Conservation (phyloP, 2,329 filamentous ascomycete species). For the Nothopassalora personata region DNA sequence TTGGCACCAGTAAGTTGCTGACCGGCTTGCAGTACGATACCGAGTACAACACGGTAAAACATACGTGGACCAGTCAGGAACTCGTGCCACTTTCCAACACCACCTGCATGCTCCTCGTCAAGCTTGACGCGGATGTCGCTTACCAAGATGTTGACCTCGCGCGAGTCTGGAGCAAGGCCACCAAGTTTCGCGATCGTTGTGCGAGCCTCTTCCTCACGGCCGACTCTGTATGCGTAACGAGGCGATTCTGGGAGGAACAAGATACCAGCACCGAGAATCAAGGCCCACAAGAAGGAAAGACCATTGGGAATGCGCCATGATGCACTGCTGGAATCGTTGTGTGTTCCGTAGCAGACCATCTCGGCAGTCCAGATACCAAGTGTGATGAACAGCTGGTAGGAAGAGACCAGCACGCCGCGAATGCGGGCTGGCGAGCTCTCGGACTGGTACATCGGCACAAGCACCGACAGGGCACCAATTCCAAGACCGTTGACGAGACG, state of each 20-base stretch:
- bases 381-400: conserved; percentile 44
- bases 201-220: conserved; percentile 29
- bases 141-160: conserved; percentile 26
- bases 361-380: conserved; percentile 37
- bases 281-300: conserved; percentile 30
- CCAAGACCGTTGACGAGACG: conserved; percentile 41
- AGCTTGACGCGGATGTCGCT: conserved; percentile 30
- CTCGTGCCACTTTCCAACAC: conserved; percentile 25
- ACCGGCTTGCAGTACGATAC: conserved; percentile 29
- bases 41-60: conserved; percentile 30
- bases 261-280: conserved; percentile 31
- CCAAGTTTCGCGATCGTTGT: conserved; percentile 27
- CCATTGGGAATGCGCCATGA: conserved; percentile 32
- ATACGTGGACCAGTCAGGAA: conserved; percentile 29
- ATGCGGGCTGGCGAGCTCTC: conserved; percentile 59
- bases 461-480: conserved; percentile 46
- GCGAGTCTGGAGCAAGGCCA: conserved; percentile 24
- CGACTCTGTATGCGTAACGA: conserved; percentile 29
- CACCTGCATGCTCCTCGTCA: conserved; percentile 27
- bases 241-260: conserved; percentile 32
- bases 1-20: conserved; percentile 41
- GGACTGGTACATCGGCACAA: conserved; percentile 63
- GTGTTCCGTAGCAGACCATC: conserved; percentile 30
- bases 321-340: conserved; percentile 17
- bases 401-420: conserved; percentile 57